Percentiles rank a stretch among this genome's conserved stretches.
Conservation (phyloP, 768 basidiomycete species). For the Boletus reticulatus region DNA sequence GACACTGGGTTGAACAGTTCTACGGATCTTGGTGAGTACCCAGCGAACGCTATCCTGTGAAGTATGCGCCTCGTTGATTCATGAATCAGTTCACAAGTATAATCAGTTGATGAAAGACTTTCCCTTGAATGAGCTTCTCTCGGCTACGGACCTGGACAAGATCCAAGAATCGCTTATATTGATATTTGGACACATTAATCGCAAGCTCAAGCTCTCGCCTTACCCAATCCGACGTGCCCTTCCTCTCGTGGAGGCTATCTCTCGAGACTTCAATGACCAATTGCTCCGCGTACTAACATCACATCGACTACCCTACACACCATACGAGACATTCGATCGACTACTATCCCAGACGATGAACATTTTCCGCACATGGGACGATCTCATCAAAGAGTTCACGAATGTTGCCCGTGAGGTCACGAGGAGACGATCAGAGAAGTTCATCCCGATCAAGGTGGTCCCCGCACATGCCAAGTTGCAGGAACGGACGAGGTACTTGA, state of each 20-base stretch:
- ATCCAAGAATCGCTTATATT: conserved; percentile 84
- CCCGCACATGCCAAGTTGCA: conserved; percentile 91
- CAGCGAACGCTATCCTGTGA: neutral
- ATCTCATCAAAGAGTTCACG: conserved; percentile 87
- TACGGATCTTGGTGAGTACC: conserved; percentile 70
- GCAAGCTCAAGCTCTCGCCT: conserved; percentile 92
- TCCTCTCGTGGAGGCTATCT: conserved; percentile 97
- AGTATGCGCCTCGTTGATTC: neutral
- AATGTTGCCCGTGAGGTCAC: conserved; percentile 92
- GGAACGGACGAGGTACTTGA: conserved; percentile 80
- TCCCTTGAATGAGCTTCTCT: conserved; percentile 92
- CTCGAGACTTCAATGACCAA: conserved; percentile 95
- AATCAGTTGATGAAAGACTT: conserved; percentile 99
- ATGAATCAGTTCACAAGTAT: conserved; percentile 85
- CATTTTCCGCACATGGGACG: conserved; percentile 89
- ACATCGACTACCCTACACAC: conserved; percentile 89
- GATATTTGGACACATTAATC: conserved; percentile 93
- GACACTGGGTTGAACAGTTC: conserved; percentile 97
- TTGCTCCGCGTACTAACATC: conserved; percentile 88
- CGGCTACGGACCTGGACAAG: conserved; percentile 94
- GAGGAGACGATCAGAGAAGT: conserved; percentile 83
- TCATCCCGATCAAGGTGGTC: conserved; percentile 94
- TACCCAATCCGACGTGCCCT: conserved; percentile 96
- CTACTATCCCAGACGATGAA: conserved; percentile 70
- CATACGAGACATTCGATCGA: conserved; percentile 92